Percentiles rank a stretch among this genome's conserved stretches.
phyloP scores from a whole-genome alignment of 2,329 filamentous ascomycete species.

The Cladosporium sp. region DNA sequence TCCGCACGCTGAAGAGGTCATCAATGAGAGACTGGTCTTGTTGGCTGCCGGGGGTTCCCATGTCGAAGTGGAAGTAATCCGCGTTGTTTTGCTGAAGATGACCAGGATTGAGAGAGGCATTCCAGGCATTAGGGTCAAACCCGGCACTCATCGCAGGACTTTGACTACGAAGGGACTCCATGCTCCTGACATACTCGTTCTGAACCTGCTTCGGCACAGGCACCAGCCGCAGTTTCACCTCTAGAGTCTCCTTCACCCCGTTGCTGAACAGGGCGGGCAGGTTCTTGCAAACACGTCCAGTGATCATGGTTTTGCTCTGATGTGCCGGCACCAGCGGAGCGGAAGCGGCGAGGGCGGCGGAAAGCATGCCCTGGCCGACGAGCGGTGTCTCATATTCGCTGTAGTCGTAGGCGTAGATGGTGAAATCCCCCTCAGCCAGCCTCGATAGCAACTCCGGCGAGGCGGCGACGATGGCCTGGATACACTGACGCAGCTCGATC shows the following conservation, averaged over 20 bases:
- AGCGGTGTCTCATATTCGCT: slow-evolving; percentile 91
- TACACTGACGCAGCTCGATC: slow-evolving; percentile 80
- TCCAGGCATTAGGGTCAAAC: slow-evolving; percentile 74
- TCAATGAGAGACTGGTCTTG: slow-evolving; percentile 24
- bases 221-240: slow-evolving; percentile 85
- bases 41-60: slow-evolving; percentile 17
- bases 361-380: slow-evolving; percentile 93
- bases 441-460: slow-evolving; percentile 83
- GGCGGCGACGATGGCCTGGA: slow-evolving; percentile 71
- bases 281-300: slow-evolving; percentile 86
- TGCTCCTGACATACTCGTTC: slow-evolving; percentile 57
- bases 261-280: slow-evolving; percentile 78
- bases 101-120: slow-evolving; percentile 59
- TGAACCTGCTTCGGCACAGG: slow-evolving; percentile 65
- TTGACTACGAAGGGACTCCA: slow-evolving; percentile 57
- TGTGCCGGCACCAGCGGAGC: slow-evolving; percentile 46
- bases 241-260: slow-evolving; percentile 79
- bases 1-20: slow-evolving; percentile 28
- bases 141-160: slow-evolving; percentile 55
- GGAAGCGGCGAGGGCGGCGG: slow-evolving; percentile 67
- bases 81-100: slow-evolving; percentile 34
- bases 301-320: slow-evolving; percentile 69
- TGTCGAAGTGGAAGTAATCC: slow-evolving; percentile 27
- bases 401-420: slow-evolving; percentile 95
- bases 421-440: slow-evolving; percentile 71